Conservation (phyloP, 2,329 filamentous ascomycete species). For the Penicillium paneum region DNA sequence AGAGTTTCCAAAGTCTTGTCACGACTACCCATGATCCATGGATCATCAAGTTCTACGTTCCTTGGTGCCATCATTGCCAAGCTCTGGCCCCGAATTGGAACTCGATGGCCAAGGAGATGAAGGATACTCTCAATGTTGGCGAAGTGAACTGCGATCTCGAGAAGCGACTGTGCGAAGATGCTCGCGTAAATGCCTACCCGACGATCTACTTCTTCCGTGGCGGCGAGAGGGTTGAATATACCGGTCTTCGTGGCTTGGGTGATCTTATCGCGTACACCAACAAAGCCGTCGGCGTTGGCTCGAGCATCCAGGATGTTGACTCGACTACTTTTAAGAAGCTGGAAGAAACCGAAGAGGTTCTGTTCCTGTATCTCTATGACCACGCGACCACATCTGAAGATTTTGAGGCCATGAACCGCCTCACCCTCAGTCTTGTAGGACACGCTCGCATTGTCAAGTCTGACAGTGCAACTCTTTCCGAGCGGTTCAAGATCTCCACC, state of each 20-base stretch:
- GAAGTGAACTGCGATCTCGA: slow-evolving; percentile 94
- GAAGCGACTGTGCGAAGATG: slow-evolving; percentile 86
- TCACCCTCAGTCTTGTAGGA: slow-evolving; percentile 84
- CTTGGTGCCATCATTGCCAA: slow-evolving; percentile 96
- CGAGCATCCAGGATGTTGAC: slow-evolving; percentile 77
- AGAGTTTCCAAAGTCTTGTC: slow-evolving; percentile 81
- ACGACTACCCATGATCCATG: slow-evolving; percentile 86
- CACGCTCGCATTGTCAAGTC: slow-evolving; percentile 93
- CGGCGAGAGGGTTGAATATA: slow-evolving; percentile 87
- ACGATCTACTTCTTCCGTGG: slow-evolving; percentile 92
- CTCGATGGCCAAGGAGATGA: slow-evolving; percentile 86
- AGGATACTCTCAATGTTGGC: slow-evolving; percentile 82
- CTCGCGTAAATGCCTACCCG: slow-evolving; percentile 73
- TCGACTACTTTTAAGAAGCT: slow-evolving; percentile 72
- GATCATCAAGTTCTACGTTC: slow-evolving; percentile 99
- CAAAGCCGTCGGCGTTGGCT: slow-evolving; percentile 74
- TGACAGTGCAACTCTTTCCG: slow-evolving; percentile 68
- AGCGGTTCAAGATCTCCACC: slow-evolving; percentile 90
- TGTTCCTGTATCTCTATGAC: slow-evolving; percentile 98
- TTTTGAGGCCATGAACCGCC: slow-evolving; percentile 78
- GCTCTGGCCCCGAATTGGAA: slow-evolving; percentile 87
- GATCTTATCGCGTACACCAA: slow-evolving; percentile 85
- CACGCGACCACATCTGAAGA: slow-evolving; percentile 91
- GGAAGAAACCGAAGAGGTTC: slow-evolving; percentile 89
- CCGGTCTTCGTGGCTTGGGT: slow-evolving; percentile 84